Evolutionary conservation across 306 rosid genomes (phyloP), one percentile per base, ranked within the genome.

Genomic region (Gillenia trifoliata): DNA sequence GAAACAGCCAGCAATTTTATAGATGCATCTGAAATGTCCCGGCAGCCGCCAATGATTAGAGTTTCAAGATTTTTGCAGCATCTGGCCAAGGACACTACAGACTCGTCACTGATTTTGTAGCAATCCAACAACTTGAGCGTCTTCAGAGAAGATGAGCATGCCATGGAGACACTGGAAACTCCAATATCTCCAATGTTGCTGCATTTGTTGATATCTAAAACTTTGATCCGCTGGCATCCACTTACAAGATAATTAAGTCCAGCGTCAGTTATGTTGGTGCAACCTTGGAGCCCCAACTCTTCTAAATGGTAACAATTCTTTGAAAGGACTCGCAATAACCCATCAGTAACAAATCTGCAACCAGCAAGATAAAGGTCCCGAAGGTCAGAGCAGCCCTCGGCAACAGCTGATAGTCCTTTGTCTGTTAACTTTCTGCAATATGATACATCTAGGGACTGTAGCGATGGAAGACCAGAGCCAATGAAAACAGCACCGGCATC

Each of bases 81-180:
- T 31, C 77, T 70, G 64, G 95, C 94, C 81, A 94, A 30, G 28
- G 90, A 86, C 43, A 74, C 57, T 63, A 94, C 84, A 71, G 92
- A 80, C 38, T 76, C 70, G 9, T 94, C 95, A 72, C 93, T 93
- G 36, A 92, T 74, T 81, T 73, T 92, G 83, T 83, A 82, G 88
- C 99, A 94, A 82, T 94, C 97, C 82, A 94, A 87, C 78, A 92
- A 70, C 79, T 90, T 94, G 38, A 94, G 82, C 4, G 92, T 90
- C 84, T 79, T 86, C 64, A 94, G 84, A 33, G 92, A 90, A 80
- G 89, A 73, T 11, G 91, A 85, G 66, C 91, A 90, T 16, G 93
- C 89, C 85, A 70, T 81, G 9, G 89, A 81, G 59, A 94, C 81
- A 70, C 84, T 81, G 4, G 88, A 87, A 77, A 94, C 85, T 29